Base-by-base conservation (phyloP, 306 rosid genomes). In the Acacia melanoxylon region DNA sequence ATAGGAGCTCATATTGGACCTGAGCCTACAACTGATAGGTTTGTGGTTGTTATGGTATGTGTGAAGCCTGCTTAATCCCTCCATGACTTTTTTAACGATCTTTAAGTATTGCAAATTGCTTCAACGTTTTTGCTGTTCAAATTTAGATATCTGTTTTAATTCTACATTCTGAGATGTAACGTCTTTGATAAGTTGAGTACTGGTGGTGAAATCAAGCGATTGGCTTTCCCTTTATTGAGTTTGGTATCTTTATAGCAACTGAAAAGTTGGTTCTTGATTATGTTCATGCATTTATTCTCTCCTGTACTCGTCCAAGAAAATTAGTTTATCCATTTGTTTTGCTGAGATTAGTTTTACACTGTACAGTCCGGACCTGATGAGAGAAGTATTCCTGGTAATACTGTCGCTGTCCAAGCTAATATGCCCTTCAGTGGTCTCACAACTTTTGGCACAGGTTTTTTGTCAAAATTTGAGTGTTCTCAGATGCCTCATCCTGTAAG, bases 1-100 rank as follows among this genome's bases (percentile, higher is more conserved):
- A 45, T 85, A 95, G 99, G 99, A 80, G 97, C 99, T 85, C 98
- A 95, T 85, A 95, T 95, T 83, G 99, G 99, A 82, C 99, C 99
- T 0, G 99, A 95, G 81, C 99, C 98, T 76, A 95, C 99, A 62
- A 95, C 99, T 0, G 99, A 95, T 87, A 92, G 99, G 84, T 95
- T 95, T 90, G 99, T 95, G 82, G 99, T 90, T 72, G 97, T 95
- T 75, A 95, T 95, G 99, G 99, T 95, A 92, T 48, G 84, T 77
- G 16, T 79, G 71, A 76, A 75, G 35, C 25, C 33, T 49, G 58
- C 72, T 77, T 33, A 44, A 58, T 6, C 63, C 25, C 86, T 25
- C 22, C 41, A 70, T 69, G 65, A 37, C 74, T 72, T 5, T n/a
- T 6, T 1, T 49, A 62, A 16, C 25, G 0, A 66, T 82, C 16